These are phyloP conservation scores for Aspergillus latus DNA, from an alignment of 2,329 filamentous ascomycete genomes.

Conservation along the genomic window DNA sequence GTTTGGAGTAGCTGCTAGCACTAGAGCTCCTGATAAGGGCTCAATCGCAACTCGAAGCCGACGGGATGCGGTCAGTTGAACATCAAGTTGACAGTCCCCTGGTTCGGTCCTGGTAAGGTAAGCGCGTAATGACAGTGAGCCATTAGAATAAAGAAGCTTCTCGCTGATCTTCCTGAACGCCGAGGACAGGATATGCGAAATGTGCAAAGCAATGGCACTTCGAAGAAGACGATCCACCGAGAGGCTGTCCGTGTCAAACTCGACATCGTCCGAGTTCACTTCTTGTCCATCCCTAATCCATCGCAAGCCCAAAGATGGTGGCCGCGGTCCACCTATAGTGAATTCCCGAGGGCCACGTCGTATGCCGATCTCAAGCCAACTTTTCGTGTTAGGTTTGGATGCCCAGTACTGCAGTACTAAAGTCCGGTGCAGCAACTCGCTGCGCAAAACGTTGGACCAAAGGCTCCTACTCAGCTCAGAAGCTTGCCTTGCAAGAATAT, in stretches of 20 bases:
- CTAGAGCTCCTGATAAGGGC: constrained; percentile 73
- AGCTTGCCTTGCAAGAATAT: constrained; percentile 76
- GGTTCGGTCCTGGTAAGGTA: constrained; percentile 62
- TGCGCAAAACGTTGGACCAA: constrained; percentile 75
- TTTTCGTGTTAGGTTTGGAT: constrained; percentile 69
- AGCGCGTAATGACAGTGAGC: constrained; percentile 60
- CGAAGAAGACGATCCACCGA: constrained; percentile 74
- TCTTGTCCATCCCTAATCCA: constrained; percentile 87
- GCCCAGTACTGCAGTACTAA: constrained; percentile 92
- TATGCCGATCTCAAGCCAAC: constrained; percentile 87
- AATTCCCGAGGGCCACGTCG: constrained; percentile 27
- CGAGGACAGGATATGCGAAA: constrained; percentile 67
- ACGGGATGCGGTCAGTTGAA: constrained; percentile 67
- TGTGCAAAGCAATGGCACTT: constrained; percentile 72
- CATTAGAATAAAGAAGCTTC: constrained; percentile 61
- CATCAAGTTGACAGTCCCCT: constrained; percentile 63
- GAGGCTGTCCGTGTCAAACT: constrained; percentile 65
- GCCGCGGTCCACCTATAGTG: constrained; percentile 20
- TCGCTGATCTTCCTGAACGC: constrained; percentile 62
- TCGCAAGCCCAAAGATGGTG: constrained; percentile 49
- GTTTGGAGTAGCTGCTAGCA: constrained; percentile 64
- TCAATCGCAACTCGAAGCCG: constrained; percentile 67
- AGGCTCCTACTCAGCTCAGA: constrained; percentile 64
- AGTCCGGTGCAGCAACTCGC: constrained; percentile 79
- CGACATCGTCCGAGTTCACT: constrained; percentile 65